Base-by-base conservation (phyloP, 163 green algal species). In the Trebouxiophyceae sp. region DNA sequence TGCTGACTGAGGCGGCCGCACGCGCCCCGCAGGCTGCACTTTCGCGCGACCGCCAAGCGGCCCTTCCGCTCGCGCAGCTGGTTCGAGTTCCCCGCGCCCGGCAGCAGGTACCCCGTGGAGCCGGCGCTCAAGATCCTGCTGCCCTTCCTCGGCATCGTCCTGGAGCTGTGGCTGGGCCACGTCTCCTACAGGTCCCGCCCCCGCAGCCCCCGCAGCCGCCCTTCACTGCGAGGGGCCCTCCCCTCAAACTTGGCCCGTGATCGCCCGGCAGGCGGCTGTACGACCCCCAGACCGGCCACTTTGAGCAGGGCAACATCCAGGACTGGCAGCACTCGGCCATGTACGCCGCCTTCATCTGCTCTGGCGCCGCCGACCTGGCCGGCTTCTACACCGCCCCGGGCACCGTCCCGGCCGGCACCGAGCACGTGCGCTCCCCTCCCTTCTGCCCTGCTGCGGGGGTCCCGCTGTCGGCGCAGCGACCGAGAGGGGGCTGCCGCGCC, bases 301-400 rank as follows among this genome's bases (percentile, higher is more conserved):
- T 88, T 60, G 58, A 69, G 4, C 50, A 70, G 12, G 72, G 77
- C 33, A 74, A 87, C 60, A 55, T 88, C 16, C 82, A 87, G 47
- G 78, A 88, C 46, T 88, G 80, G 80, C 77, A 83, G 67, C 74
- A 86, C 60, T 79, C 74, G 6, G 59, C 68, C 27, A 88, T 88
- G 81, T 88, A 87, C 54, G n/a, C 66, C 5, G 64, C 70, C 6
- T 86, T 87, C 57, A 66, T 82, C 24, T 33, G 73, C 3, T 82
- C 74, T 33, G 81, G 81, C 1, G 22, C 70, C 22, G 72, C 86
- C 23, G 81, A 88, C 65, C 62, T 88, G 60, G 28, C 85, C 27
- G 69, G 50, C 26, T 47, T 69, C 54, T 77, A 70, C 44, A 60
- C 66, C 0, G 30, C 47, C 5, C 62, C 30, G 28, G 62, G 47